Conservation (phyloP, 1,284 basidiomycete genomes). For the Neonothopanus nambi region DNA sequence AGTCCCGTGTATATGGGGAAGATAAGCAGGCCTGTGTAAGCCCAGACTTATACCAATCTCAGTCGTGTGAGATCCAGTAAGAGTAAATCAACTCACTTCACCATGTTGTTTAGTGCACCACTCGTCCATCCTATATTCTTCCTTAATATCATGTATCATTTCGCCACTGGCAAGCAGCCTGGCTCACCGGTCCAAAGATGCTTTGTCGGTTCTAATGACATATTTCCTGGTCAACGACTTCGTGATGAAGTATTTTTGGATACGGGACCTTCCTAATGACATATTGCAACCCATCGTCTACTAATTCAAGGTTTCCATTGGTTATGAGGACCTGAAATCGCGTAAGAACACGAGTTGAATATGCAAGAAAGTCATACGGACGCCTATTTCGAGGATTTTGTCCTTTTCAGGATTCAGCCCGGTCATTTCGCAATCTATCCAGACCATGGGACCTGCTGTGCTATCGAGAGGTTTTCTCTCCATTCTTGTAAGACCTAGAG, state of each 20-base stretch:
- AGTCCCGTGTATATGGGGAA: slow-evolving; percentile 56
- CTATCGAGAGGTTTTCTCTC: slow-evolving; percentile 37
- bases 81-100: slow-evolving; percentile 41
- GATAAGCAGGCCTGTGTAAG: slow-evolving; percentile 67
- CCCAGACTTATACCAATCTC: slow-evolving; percentile 55
- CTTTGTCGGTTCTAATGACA: slow-evolving; percentile 67
- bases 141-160: background rate
- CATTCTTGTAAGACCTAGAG: slow-evolving; percentile 6
- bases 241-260: no score
- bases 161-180: background rate
- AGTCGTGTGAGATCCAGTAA: background rate
- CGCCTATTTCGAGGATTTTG: slow-evolving; percentile 77
- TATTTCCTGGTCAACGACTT: slow-evolving; percentile 38
- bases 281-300: slow-evolving; percentile 76
- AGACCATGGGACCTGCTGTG: slow-evolving; percentile 72
- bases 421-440: slow-evolving; percentile 88
- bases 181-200: slow-evolving; percentile 60
- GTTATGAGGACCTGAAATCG: slow-evolving; percentile 72
- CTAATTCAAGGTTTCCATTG: slow-evolving; percentile 70
- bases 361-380: slow-evolving; percentile 26
- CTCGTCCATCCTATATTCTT: slow-evolving; percentile 59
- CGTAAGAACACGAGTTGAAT: background rate
- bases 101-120: slow-evolving; percentile 80
- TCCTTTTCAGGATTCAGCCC: slow-evolving; percentile 60
- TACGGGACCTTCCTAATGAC: slow-evolving; percentile 42